phyloP scores from a whole-genome alignment of 805 yeast species.

The Candida easanensis region DNA sequence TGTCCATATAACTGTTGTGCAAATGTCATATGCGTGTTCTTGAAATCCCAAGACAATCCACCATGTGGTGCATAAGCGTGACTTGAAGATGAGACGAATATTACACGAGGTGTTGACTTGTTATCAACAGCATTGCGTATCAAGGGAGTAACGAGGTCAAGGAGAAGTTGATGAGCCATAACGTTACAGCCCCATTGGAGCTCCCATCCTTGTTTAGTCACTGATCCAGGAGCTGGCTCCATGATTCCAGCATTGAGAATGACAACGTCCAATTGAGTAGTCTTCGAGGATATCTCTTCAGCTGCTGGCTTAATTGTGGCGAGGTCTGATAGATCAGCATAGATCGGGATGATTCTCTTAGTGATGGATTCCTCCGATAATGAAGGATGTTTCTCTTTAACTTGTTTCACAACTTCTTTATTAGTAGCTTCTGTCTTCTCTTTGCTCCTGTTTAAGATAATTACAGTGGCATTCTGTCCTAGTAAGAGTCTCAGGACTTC shows the following conservation, averaged over 20 bases:
- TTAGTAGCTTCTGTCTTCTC: slow-evolving; percentile 33
- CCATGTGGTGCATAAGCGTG: slow-evolving; percentile 32
- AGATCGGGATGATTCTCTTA: slow-evolving; percentile 24
- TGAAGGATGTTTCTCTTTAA: slow-evolving; percentile 17
- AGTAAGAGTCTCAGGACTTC: slow-evolving; percentile 32
- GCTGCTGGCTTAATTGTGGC: slow-evolving; percentile 32
- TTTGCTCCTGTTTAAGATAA: slow-evolving; percentile 35
- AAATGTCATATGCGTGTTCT: slow-evolving; percentile 3
- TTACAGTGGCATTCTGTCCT: slow-evolving; percentile 33
- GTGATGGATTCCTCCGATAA: slow-evolving; percentile 13
- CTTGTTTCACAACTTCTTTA: slow-evolving; percentile 24
- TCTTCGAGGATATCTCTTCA: slow-evolving; percentile 22
- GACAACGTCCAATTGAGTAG: slow-evolving; percentile 33
- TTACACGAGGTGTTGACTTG: slow-evolving; percentile 34
- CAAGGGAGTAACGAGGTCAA: slow-evolving; percentile 37
- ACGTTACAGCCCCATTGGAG: slow-evolving; percentile 44
- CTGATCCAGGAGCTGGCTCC: slow-evolving; percentile 35
- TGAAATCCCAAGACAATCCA: slow-evolving; percentile 34
- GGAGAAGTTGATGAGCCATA: slow-evolving; percentile 43
- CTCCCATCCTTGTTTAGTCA: slow-evolving; percentile 44
- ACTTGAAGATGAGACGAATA: slow-evolving; percentile 44
- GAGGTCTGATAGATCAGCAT: slow-evolving; percentile 40
- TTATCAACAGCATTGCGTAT: slow-evolving; percentile 30
- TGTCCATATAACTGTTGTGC: neutral
- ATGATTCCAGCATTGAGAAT: slow-evolving; percentile 46